These are phyloP conservation scores for Amanita rubescens DNA, from an alignment of 768 basidiomycete species.

Conservation along the genomic window DNA sequence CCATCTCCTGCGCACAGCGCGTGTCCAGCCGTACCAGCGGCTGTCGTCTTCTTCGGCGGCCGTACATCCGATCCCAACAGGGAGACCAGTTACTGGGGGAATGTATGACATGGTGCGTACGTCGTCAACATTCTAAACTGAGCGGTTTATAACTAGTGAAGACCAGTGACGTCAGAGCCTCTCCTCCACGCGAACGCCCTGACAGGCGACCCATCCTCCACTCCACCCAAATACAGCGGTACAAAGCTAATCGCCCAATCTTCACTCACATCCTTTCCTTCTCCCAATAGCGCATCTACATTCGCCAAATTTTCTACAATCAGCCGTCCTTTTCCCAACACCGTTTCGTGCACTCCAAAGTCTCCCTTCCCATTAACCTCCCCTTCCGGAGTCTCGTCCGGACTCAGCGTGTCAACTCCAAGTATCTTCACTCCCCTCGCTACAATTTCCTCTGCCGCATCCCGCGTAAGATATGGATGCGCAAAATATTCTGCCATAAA, in stretches of 20 bases:
- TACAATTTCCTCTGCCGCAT: slow-evolving; percentile 43
- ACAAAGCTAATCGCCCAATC: slow-evolving; percentile 45
- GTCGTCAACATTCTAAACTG: no score
- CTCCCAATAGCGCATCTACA: slow-evolving; percentile 32
- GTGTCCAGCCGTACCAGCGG: no score
- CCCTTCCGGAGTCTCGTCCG: slow-evolving; percentile 49
- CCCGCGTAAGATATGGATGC: slow-evolving; percentile 57
- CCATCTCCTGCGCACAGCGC: no score
- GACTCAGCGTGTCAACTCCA: slow-evolving; percentile 58
- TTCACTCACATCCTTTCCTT: slow-evolving; percentile 14
- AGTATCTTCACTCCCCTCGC: slow-evolving; percentile 47
- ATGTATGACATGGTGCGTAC: slow-evolving; percentile 1
- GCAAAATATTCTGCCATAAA: slow-evolving; percentile 40
- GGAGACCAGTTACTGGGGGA: no score
- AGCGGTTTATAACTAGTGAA: neutral
- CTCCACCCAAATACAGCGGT: slow-evolving; percentile 45
- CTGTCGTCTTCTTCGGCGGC: no score
- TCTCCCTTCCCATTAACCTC: slow-evolving; percentile 23
- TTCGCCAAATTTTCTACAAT: slow-evolving; percentile 69
- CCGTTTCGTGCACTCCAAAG: slow-evolving; percentile 49
- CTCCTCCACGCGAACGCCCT: slow-evolving; percentile 46
- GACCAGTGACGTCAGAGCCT: neutral
- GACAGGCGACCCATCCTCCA: slow-evolving; percentile 62
- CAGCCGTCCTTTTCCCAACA: slow-evolving; percentile 54
- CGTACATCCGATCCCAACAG: no score